Evolutionary conservation across 176 grass and related monocot species (phyloP), one percentile per base, ranked within the genome.

Genomic region (Dendrocalamus sinicus): DNA sequence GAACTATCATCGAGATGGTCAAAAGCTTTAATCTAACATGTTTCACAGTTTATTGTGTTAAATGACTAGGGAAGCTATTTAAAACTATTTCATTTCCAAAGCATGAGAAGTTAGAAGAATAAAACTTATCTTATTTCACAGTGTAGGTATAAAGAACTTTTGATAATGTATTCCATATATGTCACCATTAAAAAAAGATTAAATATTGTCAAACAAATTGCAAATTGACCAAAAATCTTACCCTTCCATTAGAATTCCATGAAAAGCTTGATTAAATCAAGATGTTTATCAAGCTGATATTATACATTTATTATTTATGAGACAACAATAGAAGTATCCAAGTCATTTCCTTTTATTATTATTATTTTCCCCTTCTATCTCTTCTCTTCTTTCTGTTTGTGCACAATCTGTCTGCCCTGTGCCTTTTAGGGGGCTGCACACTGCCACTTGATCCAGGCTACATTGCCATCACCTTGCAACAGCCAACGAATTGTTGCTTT

Each of bases 1-100:
- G 12, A 59, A 37, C 2, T 9, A 24, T 40, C 19, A 70, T 55
- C 48, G 17, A 81, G 30, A 23, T 81, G 12, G 22, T 28, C 40
- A 70, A 69, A 81, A 52, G 48, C 46, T 75, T 84, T 51, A 68
- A 61, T 83, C 43, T 17, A 84, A 65, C 71, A 84, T 53, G 32
- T 75, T 75, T 72, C 41, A 73, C 24, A 73, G 54, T 61, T 73
- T 73, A 7, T 75, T 39, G 26, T 23, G 45, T 75, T 19, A 83
- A 83, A 81, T 50, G 46, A 80, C 17, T 11, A 7, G 0, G 41
- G 28, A 16, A 80, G 28, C 28, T 52, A 52, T 80, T 66, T 47
- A 24, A 47, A 24, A 44, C 75, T n/a, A 83, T 60, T 47, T 32
- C 9, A 80, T 67, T 81, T 68, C 62, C 20, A 40, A 81, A 81